These are phyloP conservation scores for Porcisia deanei DNA, from an alignment of 208 protist species.

Conservation along the genomic window DNA sequence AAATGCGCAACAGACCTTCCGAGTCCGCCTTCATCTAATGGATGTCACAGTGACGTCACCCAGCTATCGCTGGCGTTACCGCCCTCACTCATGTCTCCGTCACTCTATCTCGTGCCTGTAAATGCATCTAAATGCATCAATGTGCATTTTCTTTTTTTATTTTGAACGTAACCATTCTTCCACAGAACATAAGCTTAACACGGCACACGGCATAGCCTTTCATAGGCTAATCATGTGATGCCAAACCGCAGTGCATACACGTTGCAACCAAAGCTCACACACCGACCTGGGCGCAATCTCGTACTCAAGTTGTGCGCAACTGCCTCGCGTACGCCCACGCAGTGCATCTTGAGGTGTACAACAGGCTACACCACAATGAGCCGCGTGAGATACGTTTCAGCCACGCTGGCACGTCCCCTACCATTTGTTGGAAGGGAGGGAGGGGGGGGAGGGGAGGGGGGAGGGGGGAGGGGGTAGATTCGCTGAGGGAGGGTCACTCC, in stretches of 20 bases:
- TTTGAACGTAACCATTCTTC: neutral
- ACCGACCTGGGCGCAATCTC: too few species aligned
- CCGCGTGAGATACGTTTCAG: neutral
- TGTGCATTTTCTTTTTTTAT: neutral
- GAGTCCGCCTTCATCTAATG: neutral
- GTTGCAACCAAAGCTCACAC: neutral
- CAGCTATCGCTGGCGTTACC: neutral
- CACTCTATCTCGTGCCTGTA: neutral
- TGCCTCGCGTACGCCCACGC: neutral
- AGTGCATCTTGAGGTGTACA: neutral
- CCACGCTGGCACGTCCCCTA: neutral
- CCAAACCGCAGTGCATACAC: neutral
- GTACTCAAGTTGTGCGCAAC: neutral
- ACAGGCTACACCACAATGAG: neutral
- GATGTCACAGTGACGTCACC: neutral
- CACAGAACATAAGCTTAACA: neutral
- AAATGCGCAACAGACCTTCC: neutral
- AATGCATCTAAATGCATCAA: too few species aligned
- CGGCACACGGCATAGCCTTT: neutral
- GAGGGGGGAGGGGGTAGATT: neutral
- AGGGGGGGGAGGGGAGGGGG: too few species aligned
- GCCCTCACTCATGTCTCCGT: neutral
- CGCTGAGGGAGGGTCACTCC: neutral
- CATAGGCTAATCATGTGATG: neutral
- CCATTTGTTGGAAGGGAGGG: neutral